Evolutionary conservation across 2,329 filamentous ascomycete genomes (phyloP), one percentile per base, ranked within the genome.

Genomic region (Penicillium palitans): DNA sequence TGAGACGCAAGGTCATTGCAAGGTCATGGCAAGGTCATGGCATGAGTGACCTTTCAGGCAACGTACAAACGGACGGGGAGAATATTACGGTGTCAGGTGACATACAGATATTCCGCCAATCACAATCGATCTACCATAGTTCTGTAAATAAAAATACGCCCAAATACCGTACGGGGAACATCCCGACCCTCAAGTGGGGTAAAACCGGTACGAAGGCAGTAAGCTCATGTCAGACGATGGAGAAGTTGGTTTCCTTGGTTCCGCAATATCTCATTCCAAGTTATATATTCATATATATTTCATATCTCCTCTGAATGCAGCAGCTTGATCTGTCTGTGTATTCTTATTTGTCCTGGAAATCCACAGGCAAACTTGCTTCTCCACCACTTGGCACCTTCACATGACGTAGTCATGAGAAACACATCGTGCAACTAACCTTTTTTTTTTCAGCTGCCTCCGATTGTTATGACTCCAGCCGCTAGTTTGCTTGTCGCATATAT

Each of bases 1-100:
- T 80, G 53, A 79, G 72, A 65, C 80, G 76, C 58, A 81, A 70
- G 61, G 79, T 73, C 79, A 81, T 81, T 58, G 55, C 67, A 61
- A 61, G 45, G 46, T 37, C 33, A 37, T 37, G 3, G 35, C 31
- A 33, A 33, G 31, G 31, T 33, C 31, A 33, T 33, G 33, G 33
- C 15, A 41, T 51, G 24, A n/a, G 40, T 33, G 50, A 37, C 19
- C 12, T 31, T 50, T n/a, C 8, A 29, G 8, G 27, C 6, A 29
- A 13, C 21, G 40, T 10, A 4, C 40, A 46, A 46, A 17, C 24
- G 21, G 29, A 39, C 19, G 12, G 42, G n/a, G 24, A 29, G 24
- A 24, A 49, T 55, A 58, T 63, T 63, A 61, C 46, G 56, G 56
- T 59, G 45, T 65, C 59, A 61, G 53, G 61, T 65, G 64, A 66